Evolutionary conservation across 2,329 filamentous ascomycete species (phyloP).

Genomic region (Colletotrichum cereale): DNA sequence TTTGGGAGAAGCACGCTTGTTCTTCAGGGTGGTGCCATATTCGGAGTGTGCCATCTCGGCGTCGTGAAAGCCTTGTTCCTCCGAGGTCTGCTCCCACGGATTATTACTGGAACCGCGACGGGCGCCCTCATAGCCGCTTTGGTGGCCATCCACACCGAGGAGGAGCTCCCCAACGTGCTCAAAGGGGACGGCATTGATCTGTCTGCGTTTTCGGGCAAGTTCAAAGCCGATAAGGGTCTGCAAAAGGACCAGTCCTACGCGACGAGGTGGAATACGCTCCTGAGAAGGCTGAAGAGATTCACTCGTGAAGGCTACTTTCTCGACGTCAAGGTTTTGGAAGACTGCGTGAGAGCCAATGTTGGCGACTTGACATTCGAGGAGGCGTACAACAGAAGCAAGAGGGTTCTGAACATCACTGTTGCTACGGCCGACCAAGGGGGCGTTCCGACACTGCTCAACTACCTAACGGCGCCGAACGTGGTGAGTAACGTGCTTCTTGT

Average conservation of each 20-base stretch:
- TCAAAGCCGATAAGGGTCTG: conserved; percentile 47
- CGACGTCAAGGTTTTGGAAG: conserved; percentile 84
- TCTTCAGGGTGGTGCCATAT: conserved; percentile 90
- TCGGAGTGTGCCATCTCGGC: conserved; percentile 89
- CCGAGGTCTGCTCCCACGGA: conserved; percentile 84
- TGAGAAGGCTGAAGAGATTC: conserved; percentile 77
- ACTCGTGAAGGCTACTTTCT: conserved; percentile 84
- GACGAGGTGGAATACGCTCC: conserved; percentile 68
- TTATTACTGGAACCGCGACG: conserved; percentile 91
- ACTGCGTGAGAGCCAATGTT: conserved; percentile 86
- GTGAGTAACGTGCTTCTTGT: conserved; percentile 63
- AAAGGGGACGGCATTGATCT: conserved; percentile 86
- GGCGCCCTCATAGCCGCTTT: conserved; percentile 91
- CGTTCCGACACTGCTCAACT: conserved; percentile 88
- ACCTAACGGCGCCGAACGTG: conserved; percentile 92
- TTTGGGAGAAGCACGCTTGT: conserved; percentile 90
- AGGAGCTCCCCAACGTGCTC: conserved; percentile 82
- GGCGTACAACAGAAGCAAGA: conserved; percentile 86
- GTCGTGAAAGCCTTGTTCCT: conserved; percentile 90
- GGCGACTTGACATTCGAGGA: conserved; percentile 94
- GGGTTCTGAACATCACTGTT: conserved; percentile 92
- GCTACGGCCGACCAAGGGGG: conserved; percentile 80
- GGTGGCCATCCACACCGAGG: conserved; percentile 87
- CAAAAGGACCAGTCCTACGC: conserved; percentile 54
- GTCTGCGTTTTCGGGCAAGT: conserved; percentile 72